Evolutionary conservation across 1,139 yeast genomes (phyloP).

Genomic region (Groenewaldozyma sp.): DNA sequence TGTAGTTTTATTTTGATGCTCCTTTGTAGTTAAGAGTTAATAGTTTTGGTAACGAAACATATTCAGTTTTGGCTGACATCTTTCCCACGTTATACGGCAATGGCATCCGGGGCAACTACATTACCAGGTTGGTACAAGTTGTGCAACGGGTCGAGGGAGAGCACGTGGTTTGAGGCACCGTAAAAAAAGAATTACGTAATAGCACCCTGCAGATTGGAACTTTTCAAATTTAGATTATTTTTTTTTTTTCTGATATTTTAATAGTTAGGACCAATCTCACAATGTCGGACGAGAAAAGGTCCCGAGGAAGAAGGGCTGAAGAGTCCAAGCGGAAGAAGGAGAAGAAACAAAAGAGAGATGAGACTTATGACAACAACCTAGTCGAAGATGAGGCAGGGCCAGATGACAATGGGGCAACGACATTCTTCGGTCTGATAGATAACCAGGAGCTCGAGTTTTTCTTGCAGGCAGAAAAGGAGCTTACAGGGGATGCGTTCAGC

Average conservation of each 20-base stretch:
- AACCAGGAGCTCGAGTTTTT: constrained; percentile 79
- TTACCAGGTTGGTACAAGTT: no score
- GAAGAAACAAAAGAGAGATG: constrained; percentile 4
- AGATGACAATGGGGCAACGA: constrained; percentile 3
- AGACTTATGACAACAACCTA: background rate
- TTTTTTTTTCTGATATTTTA: background rate
- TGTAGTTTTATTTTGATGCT: no score
- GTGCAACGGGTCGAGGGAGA: no score
- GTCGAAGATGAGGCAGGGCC: background rate
- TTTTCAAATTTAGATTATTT: background rate
- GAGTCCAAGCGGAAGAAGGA: constrained; percentile 6
- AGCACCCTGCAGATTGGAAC: no score
- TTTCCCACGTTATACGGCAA: no score
- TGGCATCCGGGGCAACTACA: no score
- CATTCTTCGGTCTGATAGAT: constrained; percentile 83
- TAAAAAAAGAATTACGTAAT: no score
- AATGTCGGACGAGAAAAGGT: background rate
- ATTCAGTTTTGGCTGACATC: no score
- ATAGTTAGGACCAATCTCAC: background rate
- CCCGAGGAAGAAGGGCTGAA: constrained; percentile 1
- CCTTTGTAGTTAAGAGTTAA: no score
- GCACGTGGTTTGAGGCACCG: no score
- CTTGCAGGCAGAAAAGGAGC: constrained; percentile 81
- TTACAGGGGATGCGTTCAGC: constrained; percentile 73
- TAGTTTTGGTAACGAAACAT: no score